Conservation (phyloP, 345 rosid genomes). For the Brassica carinata region DNA sequence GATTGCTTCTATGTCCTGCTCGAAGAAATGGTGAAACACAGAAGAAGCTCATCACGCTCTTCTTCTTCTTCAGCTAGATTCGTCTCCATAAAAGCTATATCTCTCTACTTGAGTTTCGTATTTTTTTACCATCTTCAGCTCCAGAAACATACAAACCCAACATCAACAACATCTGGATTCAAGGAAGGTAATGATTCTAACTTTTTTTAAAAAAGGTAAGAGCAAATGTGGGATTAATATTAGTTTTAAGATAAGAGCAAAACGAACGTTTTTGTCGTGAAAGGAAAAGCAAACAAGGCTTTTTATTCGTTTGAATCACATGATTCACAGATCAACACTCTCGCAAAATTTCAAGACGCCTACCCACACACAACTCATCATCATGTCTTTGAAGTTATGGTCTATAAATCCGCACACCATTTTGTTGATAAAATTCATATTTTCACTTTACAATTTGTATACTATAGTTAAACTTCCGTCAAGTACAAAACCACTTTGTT, state of each 20-base stretch:
- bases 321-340: conserved; percentile 11
- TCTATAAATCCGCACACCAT: conserved; percentile 31
- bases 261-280: conserved; percentile 27
- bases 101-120: conserved; percentile 36
- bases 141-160: conserved; percentile 42
- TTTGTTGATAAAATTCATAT: conserved; percentile 14
- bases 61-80: conserved; percentile 34
- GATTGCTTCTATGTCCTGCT: conserved; percentile 14
- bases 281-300: conserved; percentile 35
- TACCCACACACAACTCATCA: conserved; percentile 25
- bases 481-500: background rate
- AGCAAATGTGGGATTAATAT: background rate
- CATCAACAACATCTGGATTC: conserved; percentile 35
- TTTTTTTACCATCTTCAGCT: conserved; percentile 40
- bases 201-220: background rate
- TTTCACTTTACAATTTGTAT: background rate
- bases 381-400: conserved; percentile 31
- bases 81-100: conserved; percentile 26
- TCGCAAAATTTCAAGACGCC: conserved; percentile 30
- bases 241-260: background rate
- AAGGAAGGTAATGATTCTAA: background rate
- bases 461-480: background rate
- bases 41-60: conserved; percentile 33
- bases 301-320: conserved; percentile 29
- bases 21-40: conserved; percentile 37